A percentile compares a stretch with the other conserved stretches of the same genome.
Conservation (phyloP, 805 yeast genomes). For the Candida sanyiensis region DNA sequence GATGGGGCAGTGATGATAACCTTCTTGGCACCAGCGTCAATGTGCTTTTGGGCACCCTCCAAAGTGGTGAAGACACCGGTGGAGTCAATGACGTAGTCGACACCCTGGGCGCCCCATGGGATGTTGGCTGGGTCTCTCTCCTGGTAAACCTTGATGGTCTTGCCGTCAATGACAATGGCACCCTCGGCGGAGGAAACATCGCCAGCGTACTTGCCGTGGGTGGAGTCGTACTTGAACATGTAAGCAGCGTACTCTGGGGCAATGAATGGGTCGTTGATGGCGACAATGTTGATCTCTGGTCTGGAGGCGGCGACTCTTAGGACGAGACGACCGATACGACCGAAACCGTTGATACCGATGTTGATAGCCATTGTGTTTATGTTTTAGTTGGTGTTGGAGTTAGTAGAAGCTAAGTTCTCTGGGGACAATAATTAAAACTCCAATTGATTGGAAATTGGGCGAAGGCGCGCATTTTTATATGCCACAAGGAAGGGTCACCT, state of each 20-base stretch:
- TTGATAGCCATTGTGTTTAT: constrained; percentile 43
- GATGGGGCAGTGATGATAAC: constrained; percentile 71
- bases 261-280: constrained; percentile 67
- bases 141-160: constrained; percentile 45
- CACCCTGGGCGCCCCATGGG: constrained; percentile 61
- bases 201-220: constrained; percentile 61
- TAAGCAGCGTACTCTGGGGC: constrained; percentile 64
- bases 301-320: constrained; percentile 55
- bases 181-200: constrained; percentile 49
- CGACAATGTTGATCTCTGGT: constrained; percentile 51
- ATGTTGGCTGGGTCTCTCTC: constrained; percentile 63
- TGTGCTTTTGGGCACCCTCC: constrained; percentile 63
- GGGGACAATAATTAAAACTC: no score
- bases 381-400: no score
- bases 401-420: no score
- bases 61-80: constrained; percentile 67
- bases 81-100: constrained; percentile 63
- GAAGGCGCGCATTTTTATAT: no score
- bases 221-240: constrained; percentile 72
- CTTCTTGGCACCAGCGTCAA: constrained; percentile 70
- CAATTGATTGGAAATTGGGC: no score
- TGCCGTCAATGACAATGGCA: constrained; percentile 48
- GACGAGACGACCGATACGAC: constrained; percentile 67
- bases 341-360: constrained; percentile 70
- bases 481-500: no score